Percentiles rank a stretch among this genome's conserved stretches.
phyloP scores from a whole-genome alignment of 1,284 basidiomycete species.

The Amylostereum areolatum region DNA sequence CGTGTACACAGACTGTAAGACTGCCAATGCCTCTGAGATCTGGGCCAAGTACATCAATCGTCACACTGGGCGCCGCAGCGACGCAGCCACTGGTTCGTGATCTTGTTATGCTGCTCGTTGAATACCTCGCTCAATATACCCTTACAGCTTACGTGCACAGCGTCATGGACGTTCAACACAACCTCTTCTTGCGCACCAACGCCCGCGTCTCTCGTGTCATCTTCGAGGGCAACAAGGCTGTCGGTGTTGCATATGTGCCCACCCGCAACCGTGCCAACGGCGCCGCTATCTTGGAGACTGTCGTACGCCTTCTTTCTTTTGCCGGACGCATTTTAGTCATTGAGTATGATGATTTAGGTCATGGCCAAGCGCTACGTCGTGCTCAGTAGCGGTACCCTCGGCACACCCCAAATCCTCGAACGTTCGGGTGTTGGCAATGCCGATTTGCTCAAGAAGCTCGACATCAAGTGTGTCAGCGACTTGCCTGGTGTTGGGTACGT shows the following conservation, averaged over 20 bases:
- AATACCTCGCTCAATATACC: neutral
- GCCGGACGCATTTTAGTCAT: neutral
- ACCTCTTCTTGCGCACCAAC: conserved; percentile 58
- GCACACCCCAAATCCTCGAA: conserved; percentile 66
- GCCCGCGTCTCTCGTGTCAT: conserved; percentile 63
- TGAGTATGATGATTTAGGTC: conserved; percentile 18
- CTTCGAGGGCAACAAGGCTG: conserved; percentile 66
- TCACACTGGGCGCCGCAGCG: conserved; percentile 64
- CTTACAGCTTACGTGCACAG: conserved; percentile 59
- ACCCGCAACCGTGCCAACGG: conserved; percentile 50
- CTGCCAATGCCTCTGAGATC: conserved; percentile 61
- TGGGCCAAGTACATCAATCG: conserved; percentile 77
- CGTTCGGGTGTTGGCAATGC: conserved; percentile 62
- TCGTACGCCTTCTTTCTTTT: conserved; percentile 28
- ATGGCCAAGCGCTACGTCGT: conserved; percentile 62
- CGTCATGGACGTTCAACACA: conserved; percentile 61
- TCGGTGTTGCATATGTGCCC: conserved; percentile 66
- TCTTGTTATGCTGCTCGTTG: too few species aligned
- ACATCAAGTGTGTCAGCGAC: conserved; percentile 59
- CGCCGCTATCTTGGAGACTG: conserved; percentile 52
- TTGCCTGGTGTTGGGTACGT: conserved; percentile 65
- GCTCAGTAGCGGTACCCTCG: conserved; percentile 58
- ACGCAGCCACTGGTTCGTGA: conserved; percentile 56
- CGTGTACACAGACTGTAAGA: conserved; percentile 41
- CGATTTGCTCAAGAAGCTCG: conserved; percentile 46